phyloP scores from a whole-genome alignment of 495 filamentous ascomycete genomes.

The Margaritispora aquatica region DNA sequence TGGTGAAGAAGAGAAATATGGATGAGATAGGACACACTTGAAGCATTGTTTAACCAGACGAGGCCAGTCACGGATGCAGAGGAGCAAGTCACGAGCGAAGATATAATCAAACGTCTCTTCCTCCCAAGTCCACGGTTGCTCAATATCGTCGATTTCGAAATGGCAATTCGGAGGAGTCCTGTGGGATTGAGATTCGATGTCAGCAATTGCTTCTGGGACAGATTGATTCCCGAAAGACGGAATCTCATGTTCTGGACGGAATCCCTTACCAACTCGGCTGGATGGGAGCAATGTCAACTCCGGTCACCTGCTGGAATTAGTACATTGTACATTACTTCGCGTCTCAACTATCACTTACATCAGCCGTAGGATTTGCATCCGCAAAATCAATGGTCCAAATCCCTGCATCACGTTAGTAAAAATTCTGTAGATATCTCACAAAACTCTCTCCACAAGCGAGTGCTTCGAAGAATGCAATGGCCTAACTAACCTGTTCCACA shows the following conservation, averaged over 20 bases:
- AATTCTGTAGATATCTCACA: too few species aligned
- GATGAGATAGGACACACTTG: constrained; percentile 3
- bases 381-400: constrained; percentile 24
- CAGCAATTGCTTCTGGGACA: background rate
- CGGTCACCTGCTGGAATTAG: constrained; percentile 5
- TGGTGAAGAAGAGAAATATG: too few species aligned
- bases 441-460: too few species aligned
- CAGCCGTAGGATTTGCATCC: constrained; percentile 18
- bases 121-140: constrained; percentile 26
- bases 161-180: constrained; percentile 28
- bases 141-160: constrained; percentile 32
- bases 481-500: constrained; percentile 51
- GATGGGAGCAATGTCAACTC: constrained; percentile 17
- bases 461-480: too few species aligned
- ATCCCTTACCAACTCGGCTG: constrained; percentile 21
- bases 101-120: constrained; percentile 29
- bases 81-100: constrained; percentile 18
- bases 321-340: background rate
- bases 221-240: too few species aligned
- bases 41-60: constrained; percentile 16
- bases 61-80: constrained; percentile 16
- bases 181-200: background rate
- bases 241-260: too few species aligned
- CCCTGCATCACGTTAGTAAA: background rate
- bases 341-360: background rate